Percentiles rank a stretch among this genome's conserved stretches.
Conservation (phyloP, 805 yeast species). For the Candida sithepensis region DNA sequence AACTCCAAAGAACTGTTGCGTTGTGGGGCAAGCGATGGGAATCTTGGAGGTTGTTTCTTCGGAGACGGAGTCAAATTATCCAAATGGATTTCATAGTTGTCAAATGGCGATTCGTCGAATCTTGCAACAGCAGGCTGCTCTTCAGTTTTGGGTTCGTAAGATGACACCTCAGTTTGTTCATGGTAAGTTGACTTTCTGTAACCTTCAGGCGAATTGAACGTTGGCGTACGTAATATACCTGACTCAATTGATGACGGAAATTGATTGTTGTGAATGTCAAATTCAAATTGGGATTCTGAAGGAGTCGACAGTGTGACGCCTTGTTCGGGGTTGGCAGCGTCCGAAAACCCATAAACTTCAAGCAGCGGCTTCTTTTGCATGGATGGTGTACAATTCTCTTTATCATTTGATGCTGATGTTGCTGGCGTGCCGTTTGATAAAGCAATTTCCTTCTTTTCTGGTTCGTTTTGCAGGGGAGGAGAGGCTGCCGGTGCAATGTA, state of each 20-base stretch:
- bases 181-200: constrained; percentile 12
- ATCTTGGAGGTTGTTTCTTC: constrained; percentile 2
- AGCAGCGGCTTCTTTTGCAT: constrained; percentile 11
- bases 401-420: background rate
- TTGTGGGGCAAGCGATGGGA: constrained; percentile 4
- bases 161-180: background rate
- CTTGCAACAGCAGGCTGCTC: background rate
- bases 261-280: background rate
- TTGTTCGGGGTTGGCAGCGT: constrained; percentile 1
- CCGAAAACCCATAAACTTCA: constrained; percentile 22
- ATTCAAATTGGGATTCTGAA: constrained; percentile 6
- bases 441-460: background rate
- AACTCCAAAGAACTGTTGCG: constrained; percentile 1
- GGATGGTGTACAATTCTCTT: background rate
- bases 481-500: background rate
- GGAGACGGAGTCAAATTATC: constrained; percentile 20
- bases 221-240: constrained; percentile 7
- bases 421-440: background rate
- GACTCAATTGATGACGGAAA: constrained; percentile 5
- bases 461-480: background rate
- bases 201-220: constrained; percentile 12
- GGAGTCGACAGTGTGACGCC: constrained; percentile 14
- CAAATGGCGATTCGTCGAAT: constrained; percentile 9
- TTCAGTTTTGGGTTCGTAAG: background rate
- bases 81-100: constrained; percentile 12